Evolutionary conservation across 208 protist species (phyloP).

Genomic region (Leishmania turanica): DNA sequence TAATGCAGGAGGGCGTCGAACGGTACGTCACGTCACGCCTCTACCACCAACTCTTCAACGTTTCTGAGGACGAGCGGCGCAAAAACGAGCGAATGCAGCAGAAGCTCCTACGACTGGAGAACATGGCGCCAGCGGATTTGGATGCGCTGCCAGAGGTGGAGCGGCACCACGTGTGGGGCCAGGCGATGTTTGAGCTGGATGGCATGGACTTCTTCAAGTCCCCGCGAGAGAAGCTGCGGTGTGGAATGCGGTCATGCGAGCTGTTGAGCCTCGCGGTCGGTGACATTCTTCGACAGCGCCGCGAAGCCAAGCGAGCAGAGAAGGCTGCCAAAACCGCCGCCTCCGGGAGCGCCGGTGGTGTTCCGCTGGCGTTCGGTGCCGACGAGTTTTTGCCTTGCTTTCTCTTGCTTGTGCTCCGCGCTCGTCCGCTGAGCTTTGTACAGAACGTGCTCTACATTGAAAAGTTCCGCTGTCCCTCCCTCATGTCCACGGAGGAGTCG

Average conservation of each 20-base stretch:
- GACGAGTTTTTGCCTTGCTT: conserved; percentile 87
- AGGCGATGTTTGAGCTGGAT: conserved; percentile 84
- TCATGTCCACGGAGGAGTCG: conserved; percentile 60
- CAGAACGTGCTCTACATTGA: conserved; percentile 78
- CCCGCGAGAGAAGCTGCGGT: conserved; percentile 77
- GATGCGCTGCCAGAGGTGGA: conserved; percentile 73
- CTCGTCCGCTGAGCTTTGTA: conserved; percentile 65
- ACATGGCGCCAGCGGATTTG: conserved; percentile 47
- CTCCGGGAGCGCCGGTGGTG: not conserved
- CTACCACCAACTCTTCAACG: conserved; percentile 62
- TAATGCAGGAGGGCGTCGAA: conserved; percentile 73
- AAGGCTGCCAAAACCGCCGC: not conserved
- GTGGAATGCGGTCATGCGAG: conserved; percentile 66
- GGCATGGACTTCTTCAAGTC: conserved; percentile 90
- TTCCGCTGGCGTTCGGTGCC: conserved; percentile 57
- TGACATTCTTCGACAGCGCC: conserved; percentile 43
- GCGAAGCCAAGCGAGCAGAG: conserved; percentile 4
- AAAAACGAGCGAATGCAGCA: conserved; percentile 41
- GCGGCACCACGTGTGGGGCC: conserved; percentile 69
- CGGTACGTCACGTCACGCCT: conserved; percentile 79
- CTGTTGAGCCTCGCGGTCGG: conserved; percentile 53
- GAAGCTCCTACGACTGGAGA: conserved; percentile 43
- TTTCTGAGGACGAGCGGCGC: conserved; percentile 40
- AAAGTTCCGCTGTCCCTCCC: conserved; percentile 38
- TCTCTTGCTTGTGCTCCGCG: conserved; percentile 75